Evolutionary conservation across 1,284 basidiomycete genomes (phyloP), one percentile per base, ranked within the genome.

Genomic region (Ganoderma lingzhi): DNA sequence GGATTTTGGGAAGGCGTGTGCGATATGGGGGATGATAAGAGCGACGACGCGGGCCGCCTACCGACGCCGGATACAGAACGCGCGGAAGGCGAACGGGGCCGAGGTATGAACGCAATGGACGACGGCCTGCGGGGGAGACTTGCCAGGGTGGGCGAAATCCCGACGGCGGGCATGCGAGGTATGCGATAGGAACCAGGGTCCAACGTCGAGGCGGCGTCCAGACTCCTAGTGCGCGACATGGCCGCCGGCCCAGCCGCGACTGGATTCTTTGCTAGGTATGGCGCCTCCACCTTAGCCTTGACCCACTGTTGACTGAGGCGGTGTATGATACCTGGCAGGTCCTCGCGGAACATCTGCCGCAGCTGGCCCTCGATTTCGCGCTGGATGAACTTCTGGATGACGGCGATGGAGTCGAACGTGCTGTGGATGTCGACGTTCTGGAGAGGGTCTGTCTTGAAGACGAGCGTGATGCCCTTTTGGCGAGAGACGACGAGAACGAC

Each of bases 371-470:
- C 98, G 67, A 99, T 99, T 83, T 99, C 97, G 70, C 91, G 89
- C 79, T 98, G 97, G 66, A 98, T 95, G 81, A 97, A 98, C 67
- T 95, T 96, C 77, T 98, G 95, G 67, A 99, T 98, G 71, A 98
- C 96, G 63, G 95, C 96, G 71, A 99, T 97, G 19, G 95, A 96
- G 82, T 99, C 98, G 78, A 99, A 99, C 0, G 97, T 99, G 78
- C 93, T 96, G 80, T 93, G 96, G 76, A 99, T 99, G 78, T 99
- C 95, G 66, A 99, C 96, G 76, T 96, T 96, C 82, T 99, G 97
- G 28, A 99, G 88, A 0, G 98, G 98, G 81, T 99, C 98, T 67
- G 98, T 99, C 84, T 99, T 99, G 91, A 99, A 99, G 32, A 99
- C 98, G 60, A 99, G 90, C 0, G 98, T 99, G 80, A 99, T 98